Evolutionary conservation across 352 stramenopile species (phyloP).

Genomic region (Phytophthora tentaculata): DNA sequence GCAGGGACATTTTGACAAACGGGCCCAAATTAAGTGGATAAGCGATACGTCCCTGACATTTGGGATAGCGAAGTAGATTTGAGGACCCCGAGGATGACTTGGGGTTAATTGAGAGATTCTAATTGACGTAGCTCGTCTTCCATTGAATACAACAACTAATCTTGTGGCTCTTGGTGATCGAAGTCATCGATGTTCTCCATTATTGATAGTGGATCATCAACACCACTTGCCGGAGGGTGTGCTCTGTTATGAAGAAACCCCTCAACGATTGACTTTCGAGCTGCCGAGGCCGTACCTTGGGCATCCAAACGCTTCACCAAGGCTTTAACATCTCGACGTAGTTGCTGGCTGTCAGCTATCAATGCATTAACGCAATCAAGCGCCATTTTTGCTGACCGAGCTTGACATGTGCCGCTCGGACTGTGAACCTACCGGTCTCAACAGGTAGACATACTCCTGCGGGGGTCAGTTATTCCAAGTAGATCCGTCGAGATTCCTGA

Average conservation of each 20-base stretch:
- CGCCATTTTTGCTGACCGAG: constrained; percentile 6
- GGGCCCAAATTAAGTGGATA: constrained; percentile 3
- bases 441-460: not conserved
- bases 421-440: constrained; percentile 5
- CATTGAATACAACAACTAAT: not conserved
- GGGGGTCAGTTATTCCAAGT: constrained; percentile 5
- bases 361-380: constrained; percentile 7
- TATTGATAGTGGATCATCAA: not conserved
- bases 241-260: not conserved
- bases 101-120: not conserved
- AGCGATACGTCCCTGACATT: not conserved
- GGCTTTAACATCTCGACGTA: not conserved
- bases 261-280: not conserved
- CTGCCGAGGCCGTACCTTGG: not conserved
- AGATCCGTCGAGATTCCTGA: constrained; percentile 10
- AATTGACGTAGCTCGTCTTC: not conserved
- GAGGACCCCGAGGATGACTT: not conserved
- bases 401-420: not conserved
- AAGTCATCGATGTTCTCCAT: not conserved
- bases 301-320: not conserved
- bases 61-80: not conserved
- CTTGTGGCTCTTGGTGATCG: not conserved
- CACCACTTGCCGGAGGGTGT: not conserved
- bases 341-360: not conserved
- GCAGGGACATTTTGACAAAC: constrained; percentile 20